Conservation (phyloP, 2,329 filamentous ascomycete genomes). For the Pseudopithomyces chartarum region DNA sequence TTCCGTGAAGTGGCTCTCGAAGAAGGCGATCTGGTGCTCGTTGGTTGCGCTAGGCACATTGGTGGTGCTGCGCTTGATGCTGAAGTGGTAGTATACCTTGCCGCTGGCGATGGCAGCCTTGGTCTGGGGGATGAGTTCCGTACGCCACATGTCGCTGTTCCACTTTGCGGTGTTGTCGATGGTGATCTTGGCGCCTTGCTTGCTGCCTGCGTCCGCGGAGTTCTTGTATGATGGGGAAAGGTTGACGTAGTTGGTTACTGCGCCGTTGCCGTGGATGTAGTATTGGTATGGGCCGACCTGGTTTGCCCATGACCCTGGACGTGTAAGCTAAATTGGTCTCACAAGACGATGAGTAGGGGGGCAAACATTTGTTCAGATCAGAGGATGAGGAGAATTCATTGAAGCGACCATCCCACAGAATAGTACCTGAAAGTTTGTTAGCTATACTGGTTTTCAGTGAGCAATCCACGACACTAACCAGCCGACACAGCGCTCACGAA, state of each 20-base stretch:
- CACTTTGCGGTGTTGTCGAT: constrained; percentile 69
- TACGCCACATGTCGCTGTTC: constrained; percentile 77
- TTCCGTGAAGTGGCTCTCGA: constrained; percentile 76
- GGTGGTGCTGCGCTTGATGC: constrained; percentile 61
- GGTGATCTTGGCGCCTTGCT: constrained; percentile 71
- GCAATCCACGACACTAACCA: constrained; percentile 18
- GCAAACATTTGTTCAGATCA: constrained; percentile 60
- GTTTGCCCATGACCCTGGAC: constrained; percentile 66
- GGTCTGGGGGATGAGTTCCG: constrained; percentile 75
- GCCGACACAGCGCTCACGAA: constrained; percentile 40
- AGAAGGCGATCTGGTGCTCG: constrained; percentile 70
- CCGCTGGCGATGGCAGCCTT: constrained; percentile 67
- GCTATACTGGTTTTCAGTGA: neutral
- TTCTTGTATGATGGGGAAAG: constrained; percentile 67
- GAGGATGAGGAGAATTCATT: constrained; percentile 61
- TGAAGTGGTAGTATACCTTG: constrained; percentile 75
- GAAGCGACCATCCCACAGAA: constrained; percentile 70
- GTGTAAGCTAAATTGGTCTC: neutral
- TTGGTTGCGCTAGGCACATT: constrained; percentile 66
- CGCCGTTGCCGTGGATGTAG: constrained; percentile 71
- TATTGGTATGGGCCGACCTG: constrained; percentile 74
- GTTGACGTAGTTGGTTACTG: constrained; percentile 65
- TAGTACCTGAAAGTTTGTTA: constrained; percentile 44
- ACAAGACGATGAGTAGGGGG: neutral
- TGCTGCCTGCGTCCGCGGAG: constrained; percentile 64